Percentiles rank a stretch among this genome's conserved stretches.
These are phyloP conservation scores for Senna siamea DNA, from an alignment of 306 rosid species.

Conservation along the genomic window DNA sequence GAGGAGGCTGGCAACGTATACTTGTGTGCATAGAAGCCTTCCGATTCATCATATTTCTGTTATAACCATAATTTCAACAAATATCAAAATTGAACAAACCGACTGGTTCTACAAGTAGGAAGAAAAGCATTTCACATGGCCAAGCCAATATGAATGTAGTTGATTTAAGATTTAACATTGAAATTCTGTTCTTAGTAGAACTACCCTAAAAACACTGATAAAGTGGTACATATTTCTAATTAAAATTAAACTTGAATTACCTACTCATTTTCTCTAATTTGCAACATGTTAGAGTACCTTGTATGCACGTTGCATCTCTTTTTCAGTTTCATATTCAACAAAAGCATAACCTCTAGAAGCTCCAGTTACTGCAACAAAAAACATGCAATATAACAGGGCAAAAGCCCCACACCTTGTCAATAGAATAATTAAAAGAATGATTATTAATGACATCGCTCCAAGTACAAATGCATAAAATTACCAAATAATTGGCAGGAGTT, in stretches of 20 bases:
- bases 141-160: background rate
- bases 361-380: conserved; percentile 73
- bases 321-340: conserved; percentile 82
- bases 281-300: conserved; percentile 51
- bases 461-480: conserved; percentile 1
- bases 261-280: background rate
- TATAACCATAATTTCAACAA: background rate
- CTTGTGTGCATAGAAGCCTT: background rate
- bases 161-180: background rate
- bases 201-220: background rate
- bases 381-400: background rate
- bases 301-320: conserved; percentile 81
- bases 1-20: background rate
- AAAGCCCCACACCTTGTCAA: conserved; percentile 13
- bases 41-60: background rate
- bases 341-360: conserved; percentile 94
- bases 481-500: background rate
- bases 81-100: background rate
- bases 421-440: background rate
- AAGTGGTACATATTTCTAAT: background rate
- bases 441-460: conserved; percentile 1
- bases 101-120: background rate
- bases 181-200: background rate
- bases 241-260: background rate
- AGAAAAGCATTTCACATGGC: background rate